Evolutionary conservation across 2,329 filamentous ascomycete species (phyloP), one percentile per base, ranked within the genome.

Genomic region (Aspergillus sp.): DNA sequence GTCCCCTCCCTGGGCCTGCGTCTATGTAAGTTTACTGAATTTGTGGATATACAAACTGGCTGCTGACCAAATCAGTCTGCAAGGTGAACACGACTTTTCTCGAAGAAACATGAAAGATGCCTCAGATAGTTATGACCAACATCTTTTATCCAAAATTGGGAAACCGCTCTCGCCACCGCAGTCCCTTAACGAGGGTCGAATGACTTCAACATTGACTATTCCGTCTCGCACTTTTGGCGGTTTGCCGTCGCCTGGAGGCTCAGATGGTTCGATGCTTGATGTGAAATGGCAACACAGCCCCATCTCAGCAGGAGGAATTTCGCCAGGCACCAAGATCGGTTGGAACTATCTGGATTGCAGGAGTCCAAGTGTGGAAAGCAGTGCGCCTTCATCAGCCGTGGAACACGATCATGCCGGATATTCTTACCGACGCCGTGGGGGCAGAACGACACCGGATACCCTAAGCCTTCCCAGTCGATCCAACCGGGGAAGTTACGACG

Each of bases 401-500:
- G 70, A 74, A 38, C 66, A 69, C 41, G 71, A 74, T 25, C 59
- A 70, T 49, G 61, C 62, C 42, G 55, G 57, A 22, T 64, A 62
- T 43, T 53, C 52, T 7, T 37, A 37, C n/a, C 33, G 33, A 37
- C 73, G 75, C 20, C 76, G 76, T 51, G 71, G 70, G 35, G 74
- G 72, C 56, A 70, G 72, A 50, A 75, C 75, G 10, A 72, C 71
- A 2, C 65, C 70, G 49, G 79, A 81, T 48, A 63, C 65, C 38
- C 68, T 71, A 25, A 77, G 75, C 51, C 55, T 78, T 37, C 68
- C 74, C 13, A 74, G 71, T 54, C 68, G 73, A 42, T 79, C 79
- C 13, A 77, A 81, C 50, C 73, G 80, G 48, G 79, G 81, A 42
- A 83, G 80, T 60, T 83, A 83, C 67, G 82, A 85, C 54, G 79